Base-by-base conservation (phyloP, 306 rosid species). In the Cicer chorassanicum region DNA sequence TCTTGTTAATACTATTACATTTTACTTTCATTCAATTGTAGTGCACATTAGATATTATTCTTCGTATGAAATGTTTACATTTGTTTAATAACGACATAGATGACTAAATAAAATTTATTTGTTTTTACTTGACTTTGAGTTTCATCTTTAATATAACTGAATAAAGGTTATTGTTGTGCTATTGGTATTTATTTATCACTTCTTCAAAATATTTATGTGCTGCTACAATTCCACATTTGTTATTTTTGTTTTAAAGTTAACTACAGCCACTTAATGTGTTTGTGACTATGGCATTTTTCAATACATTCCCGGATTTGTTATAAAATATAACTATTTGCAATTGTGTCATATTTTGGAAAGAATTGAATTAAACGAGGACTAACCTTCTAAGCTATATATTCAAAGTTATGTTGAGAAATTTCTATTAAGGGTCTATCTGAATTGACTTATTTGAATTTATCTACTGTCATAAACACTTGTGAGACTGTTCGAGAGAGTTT, bases 241-340 rank as follows among this genome's bases (percentile, higher is more conserved):
- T 48, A 14, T 10, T 44, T 57, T 15, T 16, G 59, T 53, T 10
- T 16, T 53, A 15, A n/a, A 9, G 66, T 55, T 44, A 36, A 73
- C 68, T 59, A 41, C 59, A 40, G 34, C 55, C 55, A 46, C 51
- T 73, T 56, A 6, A 9, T 57, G 16, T 45, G 70, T 38, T 80
- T 66, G 55, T 43, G n/a, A 14, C 73, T 46, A 39, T 68, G 77
- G 68, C 10, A 3, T 2, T 53, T 69, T 81, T 43, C 55, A 42
- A 8, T 67, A 64, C 38, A 9, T 67, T 77, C 38, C 68, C 59
- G 80, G 49, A 36, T 67, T 36, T 5, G 9, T 75, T 82, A 85
- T 86, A 84, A 82, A 66, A 16, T 45, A 45, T 72, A 78, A 66
- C 13, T 15, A 39, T 67, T 39, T 7, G 7, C 36, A 51, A 41